These are phyloP conservation scores for Wickerhamiella parazyma DNA, from an alignment of 805 yeast genomes.

Conservation along the genomic window DNA sequence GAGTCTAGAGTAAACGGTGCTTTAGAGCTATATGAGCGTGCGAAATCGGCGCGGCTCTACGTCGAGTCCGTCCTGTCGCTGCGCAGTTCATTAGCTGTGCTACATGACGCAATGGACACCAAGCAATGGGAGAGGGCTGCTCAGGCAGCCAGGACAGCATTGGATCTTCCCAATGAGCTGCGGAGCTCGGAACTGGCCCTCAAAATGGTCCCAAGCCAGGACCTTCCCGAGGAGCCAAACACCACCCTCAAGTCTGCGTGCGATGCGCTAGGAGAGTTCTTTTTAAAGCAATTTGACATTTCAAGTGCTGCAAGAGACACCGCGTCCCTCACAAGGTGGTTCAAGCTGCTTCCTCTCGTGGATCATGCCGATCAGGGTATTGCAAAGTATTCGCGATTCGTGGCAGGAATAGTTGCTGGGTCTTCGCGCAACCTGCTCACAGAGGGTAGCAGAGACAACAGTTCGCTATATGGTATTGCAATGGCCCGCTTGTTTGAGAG, in stretches of 20 bases:
- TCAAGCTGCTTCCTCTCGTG: slow-evolving; percentile 77
- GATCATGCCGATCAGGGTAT: slow-evolving; percentile 61
- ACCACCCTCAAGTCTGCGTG: slow-evolving; percentile 46
- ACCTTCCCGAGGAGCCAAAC: slow-evolving; percentile 67
- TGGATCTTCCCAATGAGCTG: slow-evolving; percentile 38
- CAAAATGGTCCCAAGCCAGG: slow-evolving; percentile 72
- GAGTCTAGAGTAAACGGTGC: slow-evolving; percentile 10
- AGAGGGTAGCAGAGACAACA: slow-evolving; percentile 15
- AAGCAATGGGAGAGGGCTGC: slow-evolving; percentile 73
- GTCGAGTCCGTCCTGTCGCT: slow-evolving; percentile 54
- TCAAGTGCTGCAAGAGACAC: slow-evolving; percentile 60
- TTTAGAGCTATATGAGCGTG: slow-evolving; percentile 28
- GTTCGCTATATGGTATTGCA: slow-evolving; percentile 28
- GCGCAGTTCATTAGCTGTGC: slow-evolving; percentile 49
- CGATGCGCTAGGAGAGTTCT: slow-evolving; percentile 40
- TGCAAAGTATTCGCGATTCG: slow-evolving; percentile 69
- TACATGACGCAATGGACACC: slow-evolving; percentile 53
- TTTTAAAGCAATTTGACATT: slow-evolving; percentile 47
- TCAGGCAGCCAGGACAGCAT: slow-evolving; percentile 41
- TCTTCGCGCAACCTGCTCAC: slow-evolving; percentile 54
- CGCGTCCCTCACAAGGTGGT: slow-evolving; percentile 58
- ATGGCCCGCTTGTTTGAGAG: slow-evolving; percentile 52
- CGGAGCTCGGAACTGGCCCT: slow-evolving; percentile 59
- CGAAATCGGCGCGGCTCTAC: slow-evolving; percentile 46
- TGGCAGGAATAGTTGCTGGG: slow-evolving; percentile 69